A percentile compares a stretch with the other conserved stretches of the same genome.
phyloP scores from a whole-genome alignment of 352 stramenopile species.

The Pythium folliculosum region DNA sequence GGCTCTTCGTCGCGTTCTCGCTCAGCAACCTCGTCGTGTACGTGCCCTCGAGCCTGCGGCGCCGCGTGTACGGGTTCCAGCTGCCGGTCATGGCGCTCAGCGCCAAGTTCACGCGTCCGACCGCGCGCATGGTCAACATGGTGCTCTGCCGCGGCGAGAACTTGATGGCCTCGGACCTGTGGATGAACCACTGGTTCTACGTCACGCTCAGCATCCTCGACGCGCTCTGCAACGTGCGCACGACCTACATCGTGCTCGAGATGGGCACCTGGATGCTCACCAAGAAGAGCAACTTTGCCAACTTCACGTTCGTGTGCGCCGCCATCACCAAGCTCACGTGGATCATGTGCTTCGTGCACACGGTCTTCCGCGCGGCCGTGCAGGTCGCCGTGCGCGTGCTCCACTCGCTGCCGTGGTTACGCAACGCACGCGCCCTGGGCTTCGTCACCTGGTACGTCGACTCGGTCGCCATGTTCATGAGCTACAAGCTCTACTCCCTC shows the following conservation, averaged over 20 bases:
- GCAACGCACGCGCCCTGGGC: not conserved
- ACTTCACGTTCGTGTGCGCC: conserved; percentile 41
- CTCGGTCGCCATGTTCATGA: conserved; percentile 27
- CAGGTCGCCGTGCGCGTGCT: conserved; percentile 20
- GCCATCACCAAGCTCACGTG: conserved; percentile 38
- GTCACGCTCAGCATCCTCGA: conserved; percentile 42
- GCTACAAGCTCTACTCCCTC: conserved; percentile 39
- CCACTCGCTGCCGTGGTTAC: conserved; percentile 1
- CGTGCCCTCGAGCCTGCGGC: conserved; percentile 8
- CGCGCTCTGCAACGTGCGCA: conserved; percentile 32
- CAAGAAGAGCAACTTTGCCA: conserved; percentile 29
- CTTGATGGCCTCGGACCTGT: conserved; percentile 40
- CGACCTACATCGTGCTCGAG: conserved; percentile 37
- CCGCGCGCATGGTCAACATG: conserved; percentile 30
- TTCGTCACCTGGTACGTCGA: conserved; percentile 22
- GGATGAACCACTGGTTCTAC: conserved; percentile 53
- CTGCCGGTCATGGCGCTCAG: conserved; percentile 17
- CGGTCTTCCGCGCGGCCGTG: conserved; percentile 19
- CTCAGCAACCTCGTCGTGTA: conserved; percentile 14
- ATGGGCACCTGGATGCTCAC: conserved; percentile 40
- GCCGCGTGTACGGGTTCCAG: conserved; percentile 5
- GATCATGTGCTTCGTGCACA: conserved; percentile 38
- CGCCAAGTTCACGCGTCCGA: conserved; percentile 1
- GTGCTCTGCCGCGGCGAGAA: conserved; percentile 13
- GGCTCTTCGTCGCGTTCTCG: conserved; percentile 11